Conservation (phyloP, 164 flowering plant species). For the Kalanchoe fedtschenkoi region DNA sequence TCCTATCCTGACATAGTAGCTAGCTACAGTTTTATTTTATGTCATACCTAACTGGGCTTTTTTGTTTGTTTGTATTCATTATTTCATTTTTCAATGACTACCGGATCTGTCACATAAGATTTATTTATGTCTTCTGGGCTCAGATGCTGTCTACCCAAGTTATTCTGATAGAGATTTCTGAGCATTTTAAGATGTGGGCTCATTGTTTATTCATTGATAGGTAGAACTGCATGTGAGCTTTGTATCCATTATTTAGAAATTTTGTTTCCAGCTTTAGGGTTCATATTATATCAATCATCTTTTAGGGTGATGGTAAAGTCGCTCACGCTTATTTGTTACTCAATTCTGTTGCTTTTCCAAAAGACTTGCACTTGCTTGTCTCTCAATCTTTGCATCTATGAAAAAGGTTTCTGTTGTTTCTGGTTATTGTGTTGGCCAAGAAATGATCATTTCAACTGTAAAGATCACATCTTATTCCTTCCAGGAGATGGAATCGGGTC, state of each 20-base stretch:
- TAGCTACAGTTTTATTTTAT: no score
- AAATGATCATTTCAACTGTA: conserved; percentile 6
- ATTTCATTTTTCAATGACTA: background rate
- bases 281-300: background rate
- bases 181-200: background rate
- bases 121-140: background rate
- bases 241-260: background rate
- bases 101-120: background rate
- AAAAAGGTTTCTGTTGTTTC: background rate
- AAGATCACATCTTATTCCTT: conserved; percentile 12
- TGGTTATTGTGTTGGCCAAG: conserved; percentile 1
- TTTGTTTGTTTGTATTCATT: background rate
- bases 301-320: background rate
- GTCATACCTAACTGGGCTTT: no score
- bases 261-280: background rate
- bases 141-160: background rate
- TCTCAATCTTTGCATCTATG: background rate
- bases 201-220: background rate
- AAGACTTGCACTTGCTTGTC: conserved; percentile 4
- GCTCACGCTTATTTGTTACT: background rate
- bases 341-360: background rate
- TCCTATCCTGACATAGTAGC: no score
- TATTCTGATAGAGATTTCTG: conserved; percentile 1
- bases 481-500: conserved; percentile 10
- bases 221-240: background rate